Base-by-base conservation (phyloP, 768 basidiomycete species). In the Rhizopogon roseolus region DNA sequence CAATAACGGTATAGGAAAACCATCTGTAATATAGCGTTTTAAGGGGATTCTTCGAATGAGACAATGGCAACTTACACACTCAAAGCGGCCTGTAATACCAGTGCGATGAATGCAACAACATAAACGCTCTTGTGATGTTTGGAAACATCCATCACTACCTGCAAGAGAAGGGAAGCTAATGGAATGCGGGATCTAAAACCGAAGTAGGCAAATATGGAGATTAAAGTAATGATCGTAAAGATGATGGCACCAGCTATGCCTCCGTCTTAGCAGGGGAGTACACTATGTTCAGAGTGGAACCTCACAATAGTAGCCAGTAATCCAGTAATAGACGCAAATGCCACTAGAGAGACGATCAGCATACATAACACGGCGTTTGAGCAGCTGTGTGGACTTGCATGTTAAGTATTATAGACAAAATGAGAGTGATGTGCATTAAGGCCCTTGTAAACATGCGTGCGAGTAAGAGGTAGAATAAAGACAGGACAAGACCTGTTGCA, bases 61-160 rank as follows among this genome's bases (percentile, higher is more conserved):
- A 32, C 7, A 28, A 29, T 25, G 2, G 13, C 40, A 11, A 73
- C 83, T 62, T 67, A 87, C 80, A 90, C 83, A 41, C 82, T 81
- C 42, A 89, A 64, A 2, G 78, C 81, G 3, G 90, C 83, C 62
- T 93, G 88, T 3, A 89, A 46, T 46, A 90, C 60, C n/a, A 93
- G 72, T 3, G 88, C 82, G 40, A 75, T 60, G 59, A 93, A 81
- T 1, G 85, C 86, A 11, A 92, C 88, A n/a, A 81, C 73, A 63
- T 88, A 93, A 19, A 93, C 90, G 50, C 82, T 83, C 52, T 77
- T 81, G 65, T 93, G 89, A 62, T 91, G 88, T 61, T 91, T 92
- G 40, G 88, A 81, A 19, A 93, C 79, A 59, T 93, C 90, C 77
- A 93, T 89, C 6, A 88, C 86, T 25, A 89, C 84, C 67, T 92